Evolutionary conservation across 352 stramenopile species (phyloP), one percentile per base, ranked within the genome.

Genomic region (Phytophthora niederhauseri): DNA sequence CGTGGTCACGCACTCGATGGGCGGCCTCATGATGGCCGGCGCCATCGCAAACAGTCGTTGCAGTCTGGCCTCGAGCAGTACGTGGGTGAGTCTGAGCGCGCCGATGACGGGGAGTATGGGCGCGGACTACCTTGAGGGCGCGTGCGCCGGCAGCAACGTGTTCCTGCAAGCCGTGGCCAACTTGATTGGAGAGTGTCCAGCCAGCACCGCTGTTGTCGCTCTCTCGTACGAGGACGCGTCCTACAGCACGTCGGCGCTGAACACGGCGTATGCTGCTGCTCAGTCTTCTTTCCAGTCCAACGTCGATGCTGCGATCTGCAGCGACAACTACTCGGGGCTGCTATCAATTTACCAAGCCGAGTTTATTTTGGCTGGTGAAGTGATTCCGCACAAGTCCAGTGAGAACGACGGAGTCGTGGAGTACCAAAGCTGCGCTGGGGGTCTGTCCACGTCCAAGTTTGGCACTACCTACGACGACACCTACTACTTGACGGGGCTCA

Each of bases 101-200:
- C 70, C 70, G n/a, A 70, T 81, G 50, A 69, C 57, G 6, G 74
- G 74, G 30, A 78, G 66, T 41, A 81, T 81, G 74, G 62, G 70
- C 11, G 68, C 74, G 2, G 70, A 76, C 56, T 73, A 73, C 20
- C 58, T 78, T 5, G 70, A 75, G 55, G 70, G 53, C 26, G 58
- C 63, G 6, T 81, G 74, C n/a, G 54, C 30, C 15, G 70, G 66
- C 3, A 64, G 49, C n/a, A 70, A 66, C 15, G 61, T n/a, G 8
- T 57, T 71, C 41, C 41, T 79, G 19, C 58, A 65, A 36, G 57
- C 66, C 3, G 53, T 81, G 1, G 66, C 59, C 0, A 72, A 76
- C 7, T 31, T 81, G 30, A 56, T 78, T 19, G 71, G 67, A 3
- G 57, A 64, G 30, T 81, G 74, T n/a, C 74, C 74, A 3, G 62